phyloP scores from a whole-genome alignment of 257 asterid species.

The Pogostemon cablin region DNA sequence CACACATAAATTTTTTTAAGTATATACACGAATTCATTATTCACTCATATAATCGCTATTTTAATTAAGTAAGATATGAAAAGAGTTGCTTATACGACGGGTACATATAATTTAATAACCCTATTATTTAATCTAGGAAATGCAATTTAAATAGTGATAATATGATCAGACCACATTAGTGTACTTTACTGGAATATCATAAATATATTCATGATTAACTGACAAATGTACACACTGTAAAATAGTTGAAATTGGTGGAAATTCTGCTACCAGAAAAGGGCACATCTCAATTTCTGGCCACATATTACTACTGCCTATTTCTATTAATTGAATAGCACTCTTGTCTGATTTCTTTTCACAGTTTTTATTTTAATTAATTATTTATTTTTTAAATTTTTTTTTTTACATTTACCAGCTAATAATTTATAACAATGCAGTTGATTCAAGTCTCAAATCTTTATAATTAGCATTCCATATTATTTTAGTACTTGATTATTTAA shows the following conservation, averaged over 20 bases:
- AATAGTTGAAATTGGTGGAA: slow-evolving; percentile 22
- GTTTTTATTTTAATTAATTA: neutral
- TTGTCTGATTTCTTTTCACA: slow-evolving; percentile 27
- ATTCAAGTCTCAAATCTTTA: too few relatives aligned
- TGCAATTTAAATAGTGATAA: too few relatives aligned
- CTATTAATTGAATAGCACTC: neutral
- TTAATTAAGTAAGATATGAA: too few relatives aligned
- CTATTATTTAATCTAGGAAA: too few relatives aligned
- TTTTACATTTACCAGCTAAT: neutral
- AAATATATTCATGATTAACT: slow-evolving; percentile 26
- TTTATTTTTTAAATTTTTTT: neutral
- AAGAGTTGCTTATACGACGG: too few relatives aligned
- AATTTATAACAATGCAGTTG: too few relatives aligned
- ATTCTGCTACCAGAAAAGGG: slow-evolving; percentile 35
- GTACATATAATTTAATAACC: too few relatives aligned
- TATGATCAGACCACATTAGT: neutral
- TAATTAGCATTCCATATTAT: too few relatives aligned
- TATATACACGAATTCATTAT: too few relatives aligned
- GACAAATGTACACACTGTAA: neutral
- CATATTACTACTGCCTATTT: slow-evolving; percentile 18
- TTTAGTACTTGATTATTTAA: too few relatives aligned
- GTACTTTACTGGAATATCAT: neutral
- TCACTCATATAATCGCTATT: too few relatives aligned
- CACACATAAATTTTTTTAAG: too few relatives aligned
- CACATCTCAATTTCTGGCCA: slow-evolving; percentile 27